Conservation (phyloP, 2,329 filamentous ascomycete species). For the Huntiella moniliformis region DNA sequence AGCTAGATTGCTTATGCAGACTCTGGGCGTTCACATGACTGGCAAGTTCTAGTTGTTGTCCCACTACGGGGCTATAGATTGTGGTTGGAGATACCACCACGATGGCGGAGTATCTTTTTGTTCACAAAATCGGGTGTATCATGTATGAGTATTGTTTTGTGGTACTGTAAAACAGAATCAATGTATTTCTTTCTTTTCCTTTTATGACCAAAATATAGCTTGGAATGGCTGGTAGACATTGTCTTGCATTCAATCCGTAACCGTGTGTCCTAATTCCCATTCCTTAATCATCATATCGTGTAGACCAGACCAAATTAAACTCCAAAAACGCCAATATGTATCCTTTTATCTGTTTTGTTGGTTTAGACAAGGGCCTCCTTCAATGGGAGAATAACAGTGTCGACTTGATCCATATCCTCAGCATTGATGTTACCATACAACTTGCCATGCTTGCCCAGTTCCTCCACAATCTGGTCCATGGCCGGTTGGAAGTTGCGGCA, state of each 20-base stretch:
- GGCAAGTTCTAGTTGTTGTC: slow-evolving; percentile 10
- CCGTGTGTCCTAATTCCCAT: neutral
- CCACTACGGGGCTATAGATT: neutral
- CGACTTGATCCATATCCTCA: slow-evolving; percentile 69
- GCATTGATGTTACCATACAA: slow-evolving; percentile 51
- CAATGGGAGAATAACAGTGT: slow-evolving; percentile 51
- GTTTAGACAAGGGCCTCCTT: slow-evolving; percentile 9
- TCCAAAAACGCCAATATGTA: neutral
- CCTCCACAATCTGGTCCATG: slow-evolving; percentile 47
- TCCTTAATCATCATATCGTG: neutral
- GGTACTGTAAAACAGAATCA: slow-evolving; percentile 3
- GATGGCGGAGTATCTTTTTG: neutral
- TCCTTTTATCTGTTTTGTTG: neutral
- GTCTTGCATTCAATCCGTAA: neutral
- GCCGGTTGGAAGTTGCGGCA: slow-evolving; percentile 80
- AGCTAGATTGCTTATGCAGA: slow-evolving; percentile 51
- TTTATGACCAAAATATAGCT: neutral
- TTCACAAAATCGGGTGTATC: neutral
- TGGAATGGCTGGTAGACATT: neutral
- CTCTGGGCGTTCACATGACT: slow-evolving; percentile 37
- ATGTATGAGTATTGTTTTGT: slow-evolving; percentile 3
- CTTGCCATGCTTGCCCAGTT: slow-evolving; percentile 38
- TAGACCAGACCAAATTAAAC: neutral
- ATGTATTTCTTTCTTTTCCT: slow-evolving; percentile 3
- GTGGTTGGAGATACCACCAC: neutral